Percentiles rank a stretch among this genome's conserved stretches.
These are phyloP conservation scores for Suillus weaverae DNA, from an alignment of 768 basidiomycete genomes.

Conservation along the genomic window DNA sequence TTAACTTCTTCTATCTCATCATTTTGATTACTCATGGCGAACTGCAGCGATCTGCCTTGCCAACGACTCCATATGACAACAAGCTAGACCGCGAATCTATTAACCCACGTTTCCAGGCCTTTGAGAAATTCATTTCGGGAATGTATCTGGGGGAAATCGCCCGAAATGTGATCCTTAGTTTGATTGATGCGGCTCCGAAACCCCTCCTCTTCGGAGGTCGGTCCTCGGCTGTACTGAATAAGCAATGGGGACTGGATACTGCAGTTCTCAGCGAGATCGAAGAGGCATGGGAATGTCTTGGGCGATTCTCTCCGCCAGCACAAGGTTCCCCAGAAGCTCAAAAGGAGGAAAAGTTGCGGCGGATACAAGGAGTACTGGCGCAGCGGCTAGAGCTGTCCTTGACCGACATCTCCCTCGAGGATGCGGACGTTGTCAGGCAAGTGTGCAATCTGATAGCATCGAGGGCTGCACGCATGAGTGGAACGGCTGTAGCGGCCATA, in stretches of 20 bases:
- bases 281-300: conserved; percentile 62
- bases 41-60: conserved; percentile 73
- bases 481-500: conserved; percentile 83
- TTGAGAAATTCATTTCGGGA: conserved; percentile 98
- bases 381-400: conserved; percentile 45
- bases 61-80: conserved; percentile 88
- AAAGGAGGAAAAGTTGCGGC: conserved; percentile 42
- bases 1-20: conserved; percentile 23
- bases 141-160: conserved; percentile 98
- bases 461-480: conserved; percentile 82
- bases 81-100: conserved; percentile 91
- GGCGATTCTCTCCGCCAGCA: conserved; percentile 29
- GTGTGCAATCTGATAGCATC: conserved; percentile 74
- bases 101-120: conserved; percentile 90
- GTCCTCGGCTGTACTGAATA: conserved; percentile 71
- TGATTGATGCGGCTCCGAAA: conserved; percentile 74
- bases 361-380: conserved; percentile 60
- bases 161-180: conserved; percentile 78
- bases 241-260: conserved; percentile 93
- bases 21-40: conserved; percentile 4
- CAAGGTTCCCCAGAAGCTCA: conserved; percentile 4
- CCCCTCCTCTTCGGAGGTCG: conserved; percentile 80
- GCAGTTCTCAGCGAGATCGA: conserved; percentile 88
- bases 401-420: conserved; percentile 54
- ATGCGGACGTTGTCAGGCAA: conserved; percentile 82